These are phyloP conservation scores for Pythium brassicae DNA, from an alignment of 352 stramenopile species.

Conservation along the genomic window DNA sequence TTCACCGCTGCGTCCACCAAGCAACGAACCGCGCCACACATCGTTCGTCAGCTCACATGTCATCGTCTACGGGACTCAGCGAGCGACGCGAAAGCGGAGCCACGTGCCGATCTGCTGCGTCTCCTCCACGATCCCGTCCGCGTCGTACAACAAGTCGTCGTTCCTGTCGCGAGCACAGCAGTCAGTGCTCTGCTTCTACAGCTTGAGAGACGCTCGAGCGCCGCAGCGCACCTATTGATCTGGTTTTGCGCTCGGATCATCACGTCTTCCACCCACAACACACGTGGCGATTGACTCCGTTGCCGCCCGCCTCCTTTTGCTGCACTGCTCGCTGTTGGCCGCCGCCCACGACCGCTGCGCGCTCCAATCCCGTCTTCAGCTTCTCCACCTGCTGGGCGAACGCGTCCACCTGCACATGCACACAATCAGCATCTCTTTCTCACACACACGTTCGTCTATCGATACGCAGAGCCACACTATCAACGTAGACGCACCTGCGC, in stretches of 20 bases:
- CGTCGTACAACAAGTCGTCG: constrained; percentile 63
- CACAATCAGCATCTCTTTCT: neutral
- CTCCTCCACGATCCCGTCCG: constrained; percentile 54
- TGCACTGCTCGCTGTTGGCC: constrained; percentile 49
- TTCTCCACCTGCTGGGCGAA: constrained; percentile 80
- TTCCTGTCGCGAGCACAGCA: constrained; percentile 40
- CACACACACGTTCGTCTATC: too few relatives aligned
- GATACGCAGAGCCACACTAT: neutral
- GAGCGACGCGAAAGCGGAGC: neutral
- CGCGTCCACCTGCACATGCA: constrained; percentile 37
- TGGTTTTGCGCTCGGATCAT: constrained; percentile 63
- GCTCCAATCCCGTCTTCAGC: constrained; percentile 74
- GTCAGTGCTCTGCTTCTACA: too few relatives aligned
- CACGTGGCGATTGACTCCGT: constrained; percentile 14
- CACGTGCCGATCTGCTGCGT: constrained; percentile 52
- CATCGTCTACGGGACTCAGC: neutral
- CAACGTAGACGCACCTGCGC: constrained; percentile 38
- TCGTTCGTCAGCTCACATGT: neutral
- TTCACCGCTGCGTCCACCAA: constrained; percentile 32
- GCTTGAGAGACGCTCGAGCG: too few relatives aligned
- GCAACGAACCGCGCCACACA: neutral
- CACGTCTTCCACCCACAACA: constrained; percentile 28
- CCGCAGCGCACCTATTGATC: constrained; percentile 49
- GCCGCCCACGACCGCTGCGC: constrained; percentile 65
- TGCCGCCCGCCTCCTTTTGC: constrained; percentile 25